Percentiles rank a stretch among this genome's conserved stretches.
These are phyloP conservation scores for Laburnicola sp. DNA, from an alignment of 2,329 filamentous ascomycete genomes.

Conservation along the genomic window DNA sequence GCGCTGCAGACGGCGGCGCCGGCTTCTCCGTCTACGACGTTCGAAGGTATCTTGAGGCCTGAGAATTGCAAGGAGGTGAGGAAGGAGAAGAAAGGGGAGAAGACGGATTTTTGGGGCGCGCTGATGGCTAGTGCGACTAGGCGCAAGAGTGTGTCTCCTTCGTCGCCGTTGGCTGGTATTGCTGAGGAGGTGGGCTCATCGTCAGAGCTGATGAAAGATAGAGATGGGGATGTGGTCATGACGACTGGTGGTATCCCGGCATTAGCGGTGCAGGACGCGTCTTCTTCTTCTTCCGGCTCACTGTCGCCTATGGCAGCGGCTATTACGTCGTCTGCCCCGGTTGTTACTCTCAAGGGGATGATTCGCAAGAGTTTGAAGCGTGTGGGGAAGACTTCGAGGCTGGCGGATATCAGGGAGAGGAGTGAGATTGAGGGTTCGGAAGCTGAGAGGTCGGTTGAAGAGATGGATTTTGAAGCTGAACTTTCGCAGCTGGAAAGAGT, in stretches of 20 bases:
- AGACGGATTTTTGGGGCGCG: slow-evolving; percentile 29
- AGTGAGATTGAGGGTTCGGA: neutral
- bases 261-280: neutral
- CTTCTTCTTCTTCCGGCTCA: neutral
- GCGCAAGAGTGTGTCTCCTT: slow-evolving; percentile 18
- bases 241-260: neutral
- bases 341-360: slow-evolving; percentile 12
- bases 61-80: slow-evolving; percentile 15
- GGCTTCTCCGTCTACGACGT: slow-evolving; percentile 8
- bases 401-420: neutral
- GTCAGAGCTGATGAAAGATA: slow-evolving; percentile 3
- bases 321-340: neutral
- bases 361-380: slow-evolving; percentile 15
- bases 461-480: slow-evolving; percentile 12
- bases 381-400: neutral
- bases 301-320: neutral
- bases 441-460: neutral
- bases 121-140: slow-evolving; percentile 32
- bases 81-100: slow-evolving; percentile 15
- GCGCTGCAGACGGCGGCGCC: neutral
- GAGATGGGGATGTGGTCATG: slow-evolving; percentile 11
- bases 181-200: slow-evolving; percentile 6
- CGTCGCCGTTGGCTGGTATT: slow-evolving; percentile 23
- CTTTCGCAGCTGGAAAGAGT: slow-evolving; percentile 24
- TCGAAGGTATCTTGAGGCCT: slow-evolving; percentile 21